Evolutionary conservation across 1,284 basidiomycete genomes (phyloP).

Genomic region (Caloboletus firmus): DNA sequence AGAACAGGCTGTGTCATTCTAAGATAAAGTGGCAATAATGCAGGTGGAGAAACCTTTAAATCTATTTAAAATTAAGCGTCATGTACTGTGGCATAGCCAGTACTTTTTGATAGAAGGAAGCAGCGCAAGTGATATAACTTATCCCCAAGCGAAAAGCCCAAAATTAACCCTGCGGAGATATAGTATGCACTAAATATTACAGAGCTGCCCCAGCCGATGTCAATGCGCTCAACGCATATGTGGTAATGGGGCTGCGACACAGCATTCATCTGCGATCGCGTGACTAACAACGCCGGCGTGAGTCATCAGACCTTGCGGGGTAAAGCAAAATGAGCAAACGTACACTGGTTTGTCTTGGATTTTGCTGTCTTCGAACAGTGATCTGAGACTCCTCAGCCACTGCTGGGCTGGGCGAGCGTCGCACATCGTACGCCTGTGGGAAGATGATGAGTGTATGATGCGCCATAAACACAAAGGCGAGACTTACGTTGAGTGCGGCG

Average conservation of each 20-base stretch:
- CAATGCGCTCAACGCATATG: conserved; percentile 27
- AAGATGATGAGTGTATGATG: conserved; percentile 8
- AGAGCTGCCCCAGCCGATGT: conserved; percentile 17
- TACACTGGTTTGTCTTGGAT: conserved; percentile 24
- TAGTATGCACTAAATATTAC: conserved; percentile 14
- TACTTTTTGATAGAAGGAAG: conserved; percentile 28
- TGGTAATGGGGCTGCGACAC: conserved; percentile 10
- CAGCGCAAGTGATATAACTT: conserved; percentile 31
- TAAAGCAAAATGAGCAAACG: conserved; percentile 2
- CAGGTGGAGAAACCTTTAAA: conserved; percentile 10
- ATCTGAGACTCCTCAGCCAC: conserved; percentile 32
- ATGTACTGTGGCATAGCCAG: conserved; percentile 17
- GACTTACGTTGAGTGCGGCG: conserved; percentile 28
- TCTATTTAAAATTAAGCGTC: conserved; percentile 16
- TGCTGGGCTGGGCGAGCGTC: conserved; percentile 35
- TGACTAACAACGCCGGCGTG: conserved; percentile 22
- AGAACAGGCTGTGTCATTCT: conserved; percentile 7
- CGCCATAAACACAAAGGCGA: conserved; percentile 1
- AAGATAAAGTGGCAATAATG: conserved; percentile 13
- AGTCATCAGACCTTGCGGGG: conserved; percentile 13
- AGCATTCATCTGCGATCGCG: conserved; percentile 32
- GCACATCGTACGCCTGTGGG: conserved; percentile 31
- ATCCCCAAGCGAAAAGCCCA: conserved; percentile 21
- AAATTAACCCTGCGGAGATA: conserved; percentile 30
- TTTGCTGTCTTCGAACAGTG: conserved; percentile 34